Base-by-base conservation (phyloP, 495 filamentous ascomycete species). In the Penicillium maclennaniae region DNA sequence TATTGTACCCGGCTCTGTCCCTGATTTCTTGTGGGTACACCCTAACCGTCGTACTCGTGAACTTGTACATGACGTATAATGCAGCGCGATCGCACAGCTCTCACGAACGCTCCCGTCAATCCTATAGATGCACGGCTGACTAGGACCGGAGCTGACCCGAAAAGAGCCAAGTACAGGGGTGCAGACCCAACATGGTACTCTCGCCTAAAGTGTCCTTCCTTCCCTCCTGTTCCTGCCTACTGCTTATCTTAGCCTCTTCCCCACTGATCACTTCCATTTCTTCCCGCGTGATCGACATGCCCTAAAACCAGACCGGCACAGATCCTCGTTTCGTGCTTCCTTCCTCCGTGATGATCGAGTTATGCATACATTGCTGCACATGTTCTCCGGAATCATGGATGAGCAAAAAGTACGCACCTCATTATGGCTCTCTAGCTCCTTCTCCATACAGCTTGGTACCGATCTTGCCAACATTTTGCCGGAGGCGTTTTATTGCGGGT, bases 281-380 rank as follows among this genome's bases (percentile, higher is more conserved):
- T 63, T 70, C 67, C 69, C 69, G 69, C 63, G 63, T 72, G 69
- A 72, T 72, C 67, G 67, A 64, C 69, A 70, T 49, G 47, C 54
- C 53, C 56, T 39, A 50, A 59, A 48, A 43, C 50, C 48, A 25
- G 42, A 34, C 23, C 25, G 9, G 38, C 12, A 23, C 27, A 12
- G 10, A 12, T 34, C 31, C 31, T 34, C 9, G 31, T 34, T 34
- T 34, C 14, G 31, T 34, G 31, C 31, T 34, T 12, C 14, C 15
- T 31, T 31, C 27, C 1, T 12, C 10, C 2, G 1, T 7, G 6
- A 6, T 8, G 4, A 31, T 7, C 7, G 2, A 31, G 2, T 31
- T 31, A 12, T 31, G 7, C 10, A 7, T 31, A 1, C 17, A 10
- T 42, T 9, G 12, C 34, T 10, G 19, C 20, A 26, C 23, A 23